A percentile compares a stretch with the other conserved stretches of the same genome.
Conservation (phyloP, 257 asterid genomes). For the Apocynum venetum region DNA sequence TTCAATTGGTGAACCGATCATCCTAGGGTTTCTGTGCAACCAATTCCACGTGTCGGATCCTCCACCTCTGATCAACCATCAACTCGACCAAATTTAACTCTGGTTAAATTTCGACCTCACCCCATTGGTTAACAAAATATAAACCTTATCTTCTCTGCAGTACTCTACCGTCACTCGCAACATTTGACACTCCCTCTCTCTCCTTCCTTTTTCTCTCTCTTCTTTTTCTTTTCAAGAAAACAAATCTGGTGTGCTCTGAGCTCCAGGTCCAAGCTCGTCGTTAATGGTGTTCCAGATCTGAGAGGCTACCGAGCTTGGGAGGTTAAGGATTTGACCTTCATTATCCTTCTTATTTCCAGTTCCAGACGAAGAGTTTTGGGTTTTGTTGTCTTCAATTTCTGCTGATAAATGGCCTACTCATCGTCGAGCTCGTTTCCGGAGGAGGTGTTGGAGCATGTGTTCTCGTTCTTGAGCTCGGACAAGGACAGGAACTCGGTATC, state of each 20-base stretch:
- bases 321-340: slow-evolving; percentile 33
- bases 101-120: slow-evolving; percentile 45
- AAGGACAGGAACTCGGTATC: slow-evolving; percentile 82
- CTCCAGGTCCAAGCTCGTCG: slow-evolving; percentile 36
- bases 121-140: slow-evolving; percentile 32
- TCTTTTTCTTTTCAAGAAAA: slow-evolving; percentile 1
- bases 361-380: not conserved
- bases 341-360: not conserved
- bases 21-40: not conserved
- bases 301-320: slow-evolving; percentile 1
- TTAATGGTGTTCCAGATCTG: slow-evolving; percentile 38
- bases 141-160: slow-evolving; percentile 73
- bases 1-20: slow-evolving; percentile 8
- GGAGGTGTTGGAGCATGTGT: slow-evolving; percentile 82
- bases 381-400: not conserved
- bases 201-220: slow-evolving; percentile 14
- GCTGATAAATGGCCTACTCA: slow-evolving; percentile 55
- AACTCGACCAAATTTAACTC: slow-evolving; percentile 19
- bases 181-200: slow-evolving; percentile 13
- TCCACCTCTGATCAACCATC: not conserved
- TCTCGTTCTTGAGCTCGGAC: slow-evolving; percentile 55
- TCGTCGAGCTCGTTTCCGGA: slow-evolving; percentile 52
- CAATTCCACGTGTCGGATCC: not conserved
- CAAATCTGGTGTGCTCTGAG: not conserved
- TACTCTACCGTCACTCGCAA: slow-evolving; percentile 26